Conservation (phyloP, 1,139 yeast genomes). For the Pichia sp. region DNA sequence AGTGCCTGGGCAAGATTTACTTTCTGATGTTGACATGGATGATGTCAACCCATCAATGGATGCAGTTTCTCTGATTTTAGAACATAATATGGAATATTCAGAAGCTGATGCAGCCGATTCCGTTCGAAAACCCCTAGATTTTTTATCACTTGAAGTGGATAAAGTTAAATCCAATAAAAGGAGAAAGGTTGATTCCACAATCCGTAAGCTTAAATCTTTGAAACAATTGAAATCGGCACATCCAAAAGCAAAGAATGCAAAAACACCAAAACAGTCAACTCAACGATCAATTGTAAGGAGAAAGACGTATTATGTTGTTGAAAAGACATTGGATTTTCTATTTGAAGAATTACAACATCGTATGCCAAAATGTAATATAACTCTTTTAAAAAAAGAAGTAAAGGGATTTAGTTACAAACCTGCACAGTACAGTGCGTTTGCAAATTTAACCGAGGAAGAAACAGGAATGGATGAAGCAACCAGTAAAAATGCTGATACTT, state of each 20-base stretch:
- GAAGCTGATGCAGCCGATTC: not conserved
- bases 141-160: not conserved
- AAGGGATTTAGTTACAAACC: slow-evolving; percentile 18
- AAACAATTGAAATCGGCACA: not conserved
- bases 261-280: not conserved
- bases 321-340: slow-evolving; percentile 15
- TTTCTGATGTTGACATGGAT: not conserved
- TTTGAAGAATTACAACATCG: slow-evolving; percentile 8
- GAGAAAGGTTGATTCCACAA: not conserved
- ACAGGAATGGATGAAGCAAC: slow-evolving; percentile 1
- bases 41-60: slow-evolving; percentile 2
- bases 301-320: slow-evolving; percentile 9
- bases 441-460: slow-evolving; percentile 1
- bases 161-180: not conserved
- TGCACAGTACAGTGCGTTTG: slow-evolving; percentile 12
- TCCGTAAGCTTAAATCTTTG: not conserved
- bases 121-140: not conserved
- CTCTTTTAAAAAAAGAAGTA: slow-evolving; percentile 5
- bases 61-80: slow-evolving; percentile 5
- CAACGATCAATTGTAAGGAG: not conserved
- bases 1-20: not conserved
- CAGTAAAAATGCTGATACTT: slow-evolving; percentile 1
- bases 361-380: slow-evolving; percentile 3
- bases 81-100: slow-evolving; percentile 6
- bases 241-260: not conserved